Evolutionary conservation across 176 grass and related monocot genomes (phyloP).

Genomic region (Oryza glumipatula): DNA sequence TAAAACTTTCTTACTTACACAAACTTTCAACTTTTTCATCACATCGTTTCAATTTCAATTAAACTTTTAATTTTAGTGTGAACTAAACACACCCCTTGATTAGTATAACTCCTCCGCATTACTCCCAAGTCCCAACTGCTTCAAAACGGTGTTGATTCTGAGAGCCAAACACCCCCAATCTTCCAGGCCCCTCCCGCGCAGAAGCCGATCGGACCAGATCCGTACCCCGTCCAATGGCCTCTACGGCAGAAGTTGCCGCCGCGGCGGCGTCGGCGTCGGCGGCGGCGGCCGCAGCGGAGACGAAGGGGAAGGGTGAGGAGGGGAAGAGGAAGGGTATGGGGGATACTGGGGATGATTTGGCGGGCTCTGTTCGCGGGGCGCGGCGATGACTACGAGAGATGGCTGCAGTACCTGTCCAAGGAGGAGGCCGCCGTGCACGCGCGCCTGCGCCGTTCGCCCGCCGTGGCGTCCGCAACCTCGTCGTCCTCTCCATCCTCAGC

Average conservation of each 20-base stretch:
- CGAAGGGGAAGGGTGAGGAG: background rate
- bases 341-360: slow-evolving; percentile 49
- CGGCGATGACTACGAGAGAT: slow-evolving; percentile 64
- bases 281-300: background rate
- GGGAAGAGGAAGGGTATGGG: slow-evolving; percentile 28
- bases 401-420: slow-evolving; percentile 66
- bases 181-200: background rate
- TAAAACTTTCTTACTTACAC: no score
- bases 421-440: slow-evolving; percentile 66
- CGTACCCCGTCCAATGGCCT: slow-evolving; percentile 26
- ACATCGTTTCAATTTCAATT: no score
- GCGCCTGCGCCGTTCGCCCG: slow-evolving; percentile 50
- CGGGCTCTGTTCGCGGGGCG: slow-evolving; percentile 43
- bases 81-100: no score
- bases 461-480: slow-evolving; percentile 50
- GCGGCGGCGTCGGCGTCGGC: background rate
- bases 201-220: slow-evolving; percentile 6
- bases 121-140: background rate
- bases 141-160: background rate
- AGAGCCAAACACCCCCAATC: background rate
- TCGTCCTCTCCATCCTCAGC: slow-evolving; percentile 48
- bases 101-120: background rate
- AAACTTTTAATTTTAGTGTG: no score
- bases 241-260: slow-evolving; percentile 9
- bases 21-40: no score